Conservation (phyloP, 2,329 filamentous ascomycete genomes). For the Pezicula rhizophila region DNA sequence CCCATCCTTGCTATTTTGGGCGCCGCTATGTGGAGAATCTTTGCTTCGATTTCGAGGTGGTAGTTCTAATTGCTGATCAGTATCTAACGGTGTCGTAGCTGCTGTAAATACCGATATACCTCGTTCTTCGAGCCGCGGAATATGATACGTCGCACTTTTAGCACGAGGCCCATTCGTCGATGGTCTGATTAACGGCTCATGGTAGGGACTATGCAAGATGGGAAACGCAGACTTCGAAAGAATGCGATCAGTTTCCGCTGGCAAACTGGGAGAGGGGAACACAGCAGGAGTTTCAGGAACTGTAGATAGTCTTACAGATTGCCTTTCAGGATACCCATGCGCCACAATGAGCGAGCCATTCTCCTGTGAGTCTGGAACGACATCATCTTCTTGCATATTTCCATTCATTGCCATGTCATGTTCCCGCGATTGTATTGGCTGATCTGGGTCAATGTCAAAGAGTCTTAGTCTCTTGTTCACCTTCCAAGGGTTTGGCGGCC, state of each 20-base stretch:
- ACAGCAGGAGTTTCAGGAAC: conserved; percentile 15
- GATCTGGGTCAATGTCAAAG: conserved; percentile 19
- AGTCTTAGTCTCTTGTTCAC: conserved; percentile 24
- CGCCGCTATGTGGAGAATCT: neutral
- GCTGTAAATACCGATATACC: conserved; percentile 21
- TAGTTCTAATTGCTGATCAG: conserved; percentile 10
- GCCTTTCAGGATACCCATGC: conserved; percentile 4
- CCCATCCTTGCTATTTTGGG: conserved; percentile 1
- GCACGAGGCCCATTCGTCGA: conserved; percentile 3
- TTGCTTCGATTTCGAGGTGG: conserved; percentile 2
- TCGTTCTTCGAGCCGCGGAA: conserved; percentile 17
- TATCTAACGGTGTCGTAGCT: conserved; percentile 20
- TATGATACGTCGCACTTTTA: conserved; percentile 21
- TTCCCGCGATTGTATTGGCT: conserved; percentile 25
- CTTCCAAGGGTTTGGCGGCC: conserved; percentile 7
- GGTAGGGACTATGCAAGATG: conserved; percentile 1
- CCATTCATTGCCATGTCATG: conserved; percentile 7
- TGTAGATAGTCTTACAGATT: conserved; percentile 19
- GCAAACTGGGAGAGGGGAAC: conserved; percentile 11
- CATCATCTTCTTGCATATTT: conserved; percentile 1
- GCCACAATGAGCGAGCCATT: conserved; percentile 9
- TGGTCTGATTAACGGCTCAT: conserved; percentile 1
- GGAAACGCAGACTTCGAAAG: conserved; percentile 10
- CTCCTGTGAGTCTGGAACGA: conserved; percentile 22
- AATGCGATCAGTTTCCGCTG: conserved; percentile 13